These are phyloP conservation scores for Boletellus emodensis DNA, from an alignment of 768 basidiomycete genomes.

Conservation along the genomic window DNA sequence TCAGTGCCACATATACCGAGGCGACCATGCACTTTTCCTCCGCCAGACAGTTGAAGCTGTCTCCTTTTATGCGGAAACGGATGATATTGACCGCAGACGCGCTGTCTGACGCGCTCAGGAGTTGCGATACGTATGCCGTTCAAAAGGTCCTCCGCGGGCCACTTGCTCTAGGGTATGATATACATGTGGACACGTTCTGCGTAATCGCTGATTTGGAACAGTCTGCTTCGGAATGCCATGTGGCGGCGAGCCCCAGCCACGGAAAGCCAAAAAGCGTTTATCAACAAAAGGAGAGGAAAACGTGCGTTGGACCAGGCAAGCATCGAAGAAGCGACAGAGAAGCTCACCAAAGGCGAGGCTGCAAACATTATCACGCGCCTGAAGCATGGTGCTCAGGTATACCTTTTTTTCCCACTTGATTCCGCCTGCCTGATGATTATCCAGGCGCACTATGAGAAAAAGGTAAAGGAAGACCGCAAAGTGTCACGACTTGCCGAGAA, in stretches of 20 bases:
- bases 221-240: constrained; percentile 57
- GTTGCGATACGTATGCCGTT: constrained; percentile 63
- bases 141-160: constrained; percentile 52
- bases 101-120: constrained; percentile 59
- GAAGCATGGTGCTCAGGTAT: constrained; percentile 72
- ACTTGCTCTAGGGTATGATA: constrained; percentile 45
- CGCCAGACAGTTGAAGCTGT: constrained; percentile 42
- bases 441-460: constrained; percentile 57
- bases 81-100: constrained; percentile 50
- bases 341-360: constrained; percentile 73
- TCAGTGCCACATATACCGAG: constrained; percentile 53
- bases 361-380: constrained; percentile 74
- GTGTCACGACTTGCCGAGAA: constrained; percentile 35
- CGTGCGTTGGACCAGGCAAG: constrained; percentile 21
- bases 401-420: constrained; percentile 2
- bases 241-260: constrained; percentile 68
- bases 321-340: constrained; percentile 29
- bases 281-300: constrained; percentile 49
- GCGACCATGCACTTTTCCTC: constrained; percentile 43
- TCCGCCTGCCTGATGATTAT: background rate
- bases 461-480: constrained; percentile 39
- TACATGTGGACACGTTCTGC: constrained; percentile 1
- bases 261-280: constrained; percentile 51
- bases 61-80: constrained; percentile 53
- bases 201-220: constrained; percentile 21